Conservation (phyloP, 139 green algal genomes). For the Deuterostichococcus epilithicus region DNA sequence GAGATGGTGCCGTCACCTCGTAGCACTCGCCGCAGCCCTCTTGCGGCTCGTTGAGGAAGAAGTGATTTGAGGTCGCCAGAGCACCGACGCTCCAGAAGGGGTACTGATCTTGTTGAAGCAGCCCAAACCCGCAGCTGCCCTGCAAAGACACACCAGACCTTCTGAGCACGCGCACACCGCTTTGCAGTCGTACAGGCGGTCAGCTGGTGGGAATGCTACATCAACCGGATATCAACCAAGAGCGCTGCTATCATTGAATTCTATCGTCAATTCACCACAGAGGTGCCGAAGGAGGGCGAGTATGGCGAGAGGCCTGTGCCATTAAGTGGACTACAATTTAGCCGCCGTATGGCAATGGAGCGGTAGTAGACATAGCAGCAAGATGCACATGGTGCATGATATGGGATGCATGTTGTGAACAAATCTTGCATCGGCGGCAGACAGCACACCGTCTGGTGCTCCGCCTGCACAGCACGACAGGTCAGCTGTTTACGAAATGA, state of each 20-base stretch:
- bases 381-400: not conserved
- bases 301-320: no score
- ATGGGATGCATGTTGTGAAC: no score
- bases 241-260: no score
- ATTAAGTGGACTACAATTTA: no score
- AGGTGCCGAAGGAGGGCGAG: not conserved
- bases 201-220: not conserved
- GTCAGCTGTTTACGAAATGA: no score
- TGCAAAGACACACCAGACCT: no score
- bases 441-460: not conserved
- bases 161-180: no score
- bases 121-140: conserved; percentile 10
- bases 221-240: not conserved
- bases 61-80: conserved; percentile 4
- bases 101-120: conserved; percentile 6
- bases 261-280: not conserved
- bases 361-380: no score
- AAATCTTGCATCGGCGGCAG: no score
- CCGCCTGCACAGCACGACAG: not conserved
- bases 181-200: no score
- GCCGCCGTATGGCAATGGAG: no score
- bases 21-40: conserved; percentile 10
- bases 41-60: not conserved
- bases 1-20: no score
- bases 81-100: conserved; percentile 17